Base-by-base conservation (phyloP, 768 basidiomycete genomes). In the Leucocoprinus sp. region DNA sequence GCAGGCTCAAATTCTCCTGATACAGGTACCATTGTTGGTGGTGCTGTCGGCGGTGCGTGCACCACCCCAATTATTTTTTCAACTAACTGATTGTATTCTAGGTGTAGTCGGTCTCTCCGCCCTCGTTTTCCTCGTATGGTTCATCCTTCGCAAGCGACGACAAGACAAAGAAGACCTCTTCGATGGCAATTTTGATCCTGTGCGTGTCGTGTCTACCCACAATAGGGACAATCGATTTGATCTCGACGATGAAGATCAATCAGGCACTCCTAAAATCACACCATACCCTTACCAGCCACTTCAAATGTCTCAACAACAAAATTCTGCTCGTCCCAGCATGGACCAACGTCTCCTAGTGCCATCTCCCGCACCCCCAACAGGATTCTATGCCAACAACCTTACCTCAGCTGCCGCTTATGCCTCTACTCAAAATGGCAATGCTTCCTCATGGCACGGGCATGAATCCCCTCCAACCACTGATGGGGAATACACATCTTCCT, bases 11-110 rank as follows among this genome's bases (percentile, higher is more conserved):
- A 9, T 18, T 60, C 26, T 27, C 5, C 26, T 5, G 11, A 64
- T 46, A 65, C 63, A 0, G 72, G 65, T 24, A 61, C 72, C 3
- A 76, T 78, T 45, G 67, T 75, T 4, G 76, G 76, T 9, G 71
- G 71, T 14, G 67, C 70, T 2, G 70, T 76, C 15, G 75, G 74
- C 45, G 75, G 74, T 51, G 50, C 35, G 62, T 55, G 3, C 5
- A 5, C 26, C 26, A 11, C 26, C 26, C 26, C 26, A 27, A 5
- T 27, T 11, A 5, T 5, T 27, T 27, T 11, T 5, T 11, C 5
- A 27, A 5, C 26, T 11, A 11, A 11, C 26, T 27, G 5, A 11
- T 24, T 3, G 17, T 41, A 42, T 42, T 43, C 22, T 42, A 64
- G 63, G 67, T 36, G 43, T 70, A 2, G 67, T 55, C 2, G 58